Percentiles rank a stretch among this genome's conserved stretches.
These are phyloP conservation scores for Juglanconis juglandina DNA, from an alignment of 2,329 filamentous ascomycete species.

Conservation along the genomic window DNA sequence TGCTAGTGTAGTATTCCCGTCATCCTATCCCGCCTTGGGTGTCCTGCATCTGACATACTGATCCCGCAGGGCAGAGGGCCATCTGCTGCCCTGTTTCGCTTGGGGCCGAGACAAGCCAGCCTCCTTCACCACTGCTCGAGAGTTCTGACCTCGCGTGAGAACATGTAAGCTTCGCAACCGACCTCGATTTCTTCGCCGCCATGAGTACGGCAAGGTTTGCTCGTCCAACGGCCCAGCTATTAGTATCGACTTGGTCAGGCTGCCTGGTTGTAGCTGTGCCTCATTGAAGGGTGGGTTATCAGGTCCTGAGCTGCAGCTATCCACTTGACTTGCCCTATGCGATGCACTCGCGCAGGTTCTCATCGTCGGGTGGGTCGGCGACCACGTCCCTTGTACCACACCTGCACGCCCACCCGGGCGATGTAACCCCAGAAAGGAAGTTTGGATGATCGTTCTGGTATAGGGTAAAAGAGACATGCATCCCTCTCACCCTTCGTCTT, in stretches of 20 bases:
- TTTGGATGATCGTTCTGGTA: conserved; percentile 12
- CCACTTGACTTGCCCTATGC: neutral
- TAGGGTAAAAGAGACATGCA: conserved; percentile 13
- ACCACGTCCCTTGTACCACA: conserved; percentile 9
- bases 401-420: conserved; percentile 2
- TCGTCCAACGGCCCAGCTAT: neutral
- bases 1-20: neutral
- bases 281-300: conserved; percentile 2
- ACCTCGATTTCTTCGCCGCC: neutral
- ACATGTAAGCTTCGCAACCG: neutral
- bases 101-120: conserved; percentile 4
- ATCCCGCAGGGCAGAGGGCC: conserved; percentile 7
- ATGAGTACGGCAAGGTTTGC: neutral
- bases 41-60: conserved; percentile 8
- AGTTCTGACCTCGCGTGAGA: conserved; percentile 2
- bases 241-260: neutral
- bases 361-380: conserved; percentile 15
- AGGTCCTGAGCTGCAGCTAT: conserved; percentile 10
- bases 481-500: conserved; percentile 9
- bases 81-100: neutral
- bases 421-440: conserved; percentile 16
- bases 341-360: conserved; percentile 7
- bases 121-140: neutral
- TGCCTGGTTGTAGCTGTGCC: conserved; percentile 9
- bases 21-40: neutral